Conservation (phyloP, 2,329 filamentous ascomycete genomes). For the Stagonosporopsis rhizophila region DNA sequence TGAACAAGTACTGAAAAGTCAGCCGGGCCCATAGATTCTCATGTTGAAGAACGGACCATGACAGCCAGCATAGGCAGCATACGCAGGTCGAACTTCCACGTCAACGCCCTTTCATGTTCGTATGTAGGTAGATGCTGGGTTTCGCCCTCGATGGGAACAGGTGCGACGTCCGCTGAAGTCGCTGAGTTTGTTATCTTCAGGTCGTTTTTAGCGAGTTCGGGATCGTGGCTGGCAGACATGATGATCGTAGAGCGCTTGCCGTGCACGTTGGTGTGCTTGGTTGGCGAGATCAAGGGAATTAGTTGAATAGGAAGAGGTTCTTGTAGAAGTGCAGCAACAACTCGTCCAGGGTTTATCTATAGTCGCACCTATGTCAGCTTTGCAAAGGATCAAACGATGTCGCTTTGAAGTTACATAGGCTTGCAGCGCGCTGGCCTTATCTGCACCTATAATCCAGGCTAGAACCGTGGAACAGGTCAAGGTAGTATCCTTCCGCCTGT, state of each 20-base stretch:
- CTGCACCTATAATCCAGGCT: constrained; percentile 10
- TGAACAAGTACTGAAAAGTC: constrained; percentile 60
- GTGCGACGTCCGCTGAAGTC: constrained; percentile 36
- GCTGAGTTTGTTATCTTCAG: constrained; percentile 38
- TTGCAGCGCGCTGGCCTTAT: constrained; percentile 21
- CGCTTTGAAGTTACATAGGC: constrained; percentile 27
- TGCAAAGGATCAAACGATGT: constrained; percentile 15
- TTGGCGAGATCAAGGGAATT: neutral
- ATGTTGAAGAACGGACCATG: constrained; percentile 44
- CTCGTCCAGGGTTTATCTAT: constrained; percentile 17
- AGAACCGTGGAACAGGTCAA: constrained; percentile 8
- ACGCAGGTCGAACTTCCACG: constrained; percentile 62
- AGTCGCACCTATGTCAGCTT: constrained; percentile 8
- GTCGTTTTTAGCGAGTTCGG: constrained; percentile 39
- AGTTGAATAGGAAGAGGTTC: neutral
- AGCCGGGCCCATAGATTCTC: neutral
- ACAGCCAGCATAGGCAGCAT: constrained; percentile 65
- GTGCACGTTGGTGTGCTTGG: neutral
- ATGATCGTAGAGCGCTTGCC: neutral
- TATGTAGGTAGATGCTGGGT: constrained; percentile 44
- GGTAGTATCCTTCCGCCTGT: constrained; percentile 26
- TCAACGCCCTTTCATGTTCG: constrained; percentile 52
- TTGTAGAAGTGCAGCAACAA: neutral
- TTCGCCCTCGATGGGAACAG: constrained; percentile 37
- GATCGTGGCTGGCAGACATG: constrained; percentile 38